Evolutionary conservation across 345 rosid species (phyloP), one percentile per base, ranked within the genome.

Genomic region (Streptanthus diversifolius): DNA sequence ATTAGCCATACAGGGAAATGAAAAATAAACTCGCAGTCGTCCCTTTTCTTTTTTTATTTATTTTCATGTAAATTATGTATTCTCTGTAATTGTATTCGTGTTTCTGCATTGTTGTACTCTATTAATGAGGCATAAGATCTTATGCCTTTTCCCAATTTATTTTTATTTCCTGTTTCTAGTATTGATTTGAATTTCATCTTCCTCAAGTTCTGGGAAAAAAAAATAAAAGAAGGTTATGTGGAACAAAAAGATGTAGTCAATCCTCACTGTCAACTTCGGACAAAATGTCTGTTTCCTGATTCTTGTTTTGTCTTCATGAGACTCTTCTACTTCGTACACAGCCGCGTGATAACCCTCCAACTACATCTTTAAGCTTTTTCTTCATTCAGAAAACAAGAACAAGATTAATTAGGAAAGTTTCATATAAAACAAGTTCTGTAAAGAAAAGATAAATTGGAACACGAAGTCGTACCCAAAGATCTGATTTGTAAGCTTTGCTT

Each of bases 51-150:
- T 74, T 66, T 14, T 25, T 1, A 65, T 41, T 68, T 52, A 58
- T 5, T 33, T 75, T 54, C 32, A 53, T 62, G 74, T 75, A 68
- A 69, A 75, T 75, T 68, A 68, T 75, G 79, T 75, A 68, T 53
- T 75, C 15, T 68, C 29, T 51, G 68, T 59, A 67, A 66, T 49
- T 74, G n/a, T 66, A 73, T 47, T 37, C 35, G 51, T 66, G 73
- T 60, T 67, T 75, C 62, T 68, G 48, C 74, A 75, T 61, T 75
- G 69, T 61, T 75, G 70, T 68, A 68, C 69, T 68, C 22, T 61
- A n/a, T n/a, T n/a, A 7, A 14, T 3, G 25, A 17, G 79, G 69
- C 63, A 61, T 74, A 9, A 15, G 11, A 41, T 25, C 30, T 19
- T 13, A 48, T 74, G 78, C 72, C 54, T 58, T 40, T 18, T 54